Base-by-base conservation (phyloP, 352 stramenopile genomes). In the Globisporangium paroecandrum region DNA sequence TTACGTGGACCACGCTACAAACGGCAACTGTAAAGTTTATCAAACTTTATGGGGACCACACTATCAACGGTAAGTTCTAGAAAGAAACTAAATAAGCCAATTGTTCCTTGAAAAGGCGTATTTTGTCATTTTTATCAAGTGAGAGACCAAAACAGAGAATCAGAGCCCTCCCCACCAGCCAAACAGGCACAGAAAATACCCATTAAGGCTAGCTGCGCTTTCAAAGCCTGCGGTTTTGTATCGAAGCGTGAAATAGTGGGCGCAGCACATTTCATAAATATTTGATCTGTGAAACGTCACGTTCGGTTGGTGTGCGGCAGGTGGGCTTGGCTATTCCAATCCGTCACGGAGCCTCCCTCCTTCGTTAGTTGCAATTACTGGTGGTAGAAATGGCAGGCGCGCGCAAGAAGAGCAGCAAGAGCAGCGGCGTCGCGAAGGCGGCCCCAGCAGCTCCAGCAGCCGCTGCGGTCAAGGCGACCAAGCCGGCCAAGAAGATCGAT, bases 241-340 rank as follows among this genome's bases (percentile, higher is more conserved):
- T 63, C n/a, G 7, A 57, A n/a, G 32, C 8, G 25, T 18, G 20
- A 56, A 32, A 32, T 32, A 20, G 6, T 25, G 12, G 3, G 4
- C 0, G 8, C 2, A 41, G 34, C 34, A 49, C 22, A 20, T n/a
- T 1, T 2, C 3, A 32, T 1, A 9, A n/a, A 57, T 36, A 32
- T 22, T 10, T 22, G 4, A 4, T 20, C 32, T 32, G 58, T 76
- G 70, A 84, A 84, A 81, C 77, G 74, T 81, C 74, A 76, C 74
- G n/a, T 62, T 62, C 57, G 57, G 34, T 62, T 62, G 53, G 53
- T 58, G 53, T n/a, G 51, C 27, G 4, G 53, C n/a, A 22, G 47
- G 25, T 55, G 24, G 53, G 1, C 24, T 58, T 25, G 6, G 25
- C 51, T 20, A 25, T 57, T 57, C 32, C 10, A 58, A 57, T 57